A percentile compares a stretch with the other conserved stretches of the same genome.
These are phyloP conservation scores for Solanum arcanum DNA, from an alignment of 257 asterid species.

Conservation along the genomic window DNA sequence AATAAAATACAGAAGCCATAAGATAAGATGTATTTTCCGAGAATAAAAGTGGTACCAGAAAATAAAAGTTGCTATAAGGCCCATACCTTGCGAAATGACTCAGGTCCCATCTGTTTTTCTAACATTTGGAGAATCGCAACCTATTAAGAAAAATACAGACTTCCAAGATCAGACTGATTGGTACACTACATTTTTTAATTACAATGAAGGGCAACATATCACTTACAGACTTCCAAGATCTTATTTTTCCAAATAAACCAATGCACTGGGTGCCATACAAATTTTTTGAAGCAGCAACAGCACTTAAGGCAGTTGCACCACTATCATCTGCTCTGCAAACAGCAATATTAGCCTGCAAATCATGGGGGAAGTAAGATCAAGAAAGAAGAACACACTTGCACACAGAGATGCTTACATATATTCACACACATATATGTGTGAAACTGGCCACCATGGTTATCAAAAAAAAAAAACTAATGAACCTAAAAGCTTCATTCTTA, in stretches of 20 bases:
- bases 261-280: conserved; percentile 83
- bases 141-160: conserved; percentile 21
- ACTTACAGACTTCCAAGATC: conserved; percentile 99
- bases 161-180: neutral
- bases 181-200: neutral
- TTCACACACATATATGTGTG: neutral
- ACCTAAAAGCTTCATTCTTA: neutral
- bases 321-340: conserved; percentile 93
- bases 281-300: conserved; percentile 71
- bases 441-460: neutral
- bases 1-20: neutral
- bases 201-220: conserved; percentile 1
- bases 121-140: conserved; percentile 96
- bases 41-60: neutral
- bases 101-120: conserved; percentile 99
- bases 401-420: neutral
- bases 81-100: conserved; percentile 89
- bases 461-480: neutral
- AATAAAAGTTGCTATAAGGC: neutral
- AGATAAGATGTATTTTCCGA: neutral
- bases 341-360: conserved; percentile 78
- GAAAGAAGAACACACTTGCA: neutral
- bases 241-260: conserved; percentile 92
- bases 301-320: conserved; percentile 89
- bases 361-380: neutral